Base-by-base conservation (phyloP, 371 early-diverging fungal species). In the Dinochytrium kinnereticum region DNA sequence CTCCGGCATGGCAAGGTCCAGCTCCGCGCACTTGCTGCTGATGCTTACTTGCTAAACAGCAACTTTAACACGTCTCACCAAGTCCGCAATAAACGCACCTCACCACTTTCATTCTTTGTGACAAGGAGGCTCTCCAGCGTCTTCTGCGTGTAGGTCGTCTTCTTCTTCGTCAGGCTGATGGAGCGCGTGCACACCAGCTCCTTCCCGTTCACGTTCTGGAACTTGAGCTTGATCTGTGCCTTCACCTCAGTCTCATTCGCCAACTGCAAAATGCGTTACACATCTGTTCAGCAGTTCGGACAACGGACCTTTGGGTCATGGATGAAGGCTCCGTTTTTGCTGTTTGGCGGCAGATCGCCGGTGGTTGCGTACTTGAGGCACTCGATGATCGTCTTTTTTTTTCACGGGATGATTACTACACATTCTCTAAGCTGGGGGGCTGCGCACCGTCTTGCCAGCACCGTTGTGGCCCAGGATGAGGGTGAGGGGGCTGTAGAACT, bases 391-490 rank as follows among this genome's bases (percentile, higher is more conserved):
- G 99, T 99, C 84, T 91, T n/a, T n/a, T n/a, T n/a, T n/a, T n/a
- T n/a, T n/a, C n/a, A 79, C 37, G 51, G 2, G 10, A 44, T 44
- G 44, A 19, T n/a, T n/a, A n/a, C n/a, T n/a, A n/a, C n/a, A n/a
- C n/a, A n/a, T n/a, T n/a, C n/a, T n/a, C n/a, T n/a, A n/a, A n/a
- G n/a, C n/a, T n/a, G n/a, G n/a, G n/a, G n/a, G n/a, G n/a, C n/a
- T n/a, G n/a, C n/a, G 72, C 77, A 84, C 91, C 2, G 99, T 99
- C 81, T 99, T 99, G 24, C 99, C 99, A 21, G 96, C 91, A 0
- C 99, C 99, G 84, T 99, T 99, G 68, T 91, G 90, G 0, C 99
- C 99, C 24, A 99, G 95, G 74, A 99, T 99, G n/a, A 99, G 80
- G 0, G 99, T 99, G 38, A 99, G 86, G 0, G 99, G 99, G 2